Conservation (phyloP, 352 stramenopile species). For the Globisporangium rhizosaccharum region DNA sequence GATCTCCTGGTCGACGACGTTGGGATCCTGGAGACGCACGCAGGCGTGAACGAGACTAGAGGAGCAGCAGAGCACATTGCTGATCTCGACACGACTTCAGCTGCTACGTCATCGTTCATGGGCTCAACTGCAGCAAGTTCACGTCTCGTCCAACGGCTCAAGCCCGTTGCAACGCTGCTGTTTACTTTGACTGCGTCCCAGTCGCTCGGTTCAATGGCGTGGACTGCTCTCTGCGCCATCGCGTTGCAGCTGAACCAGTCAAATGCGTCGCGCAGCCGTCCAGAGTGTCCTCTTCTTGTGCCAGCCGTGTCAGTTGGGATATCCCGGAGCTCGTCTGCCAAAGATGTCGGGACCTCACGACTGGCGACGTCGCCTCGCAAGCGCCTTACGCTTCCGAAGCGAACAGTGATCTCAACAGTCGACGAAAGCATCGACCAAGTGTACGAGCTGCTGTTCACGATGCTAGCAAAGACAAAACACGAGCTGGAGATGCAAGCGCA, state of each 20-base stretch:
- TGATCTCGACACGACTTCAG: neutral
- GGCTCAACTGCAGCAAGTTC: neutral
- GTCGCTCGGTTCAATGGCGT: conserved; percentile 24
- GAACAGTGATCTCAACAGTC: conserved; percentile 28
- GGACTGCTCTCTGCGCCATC: conserved; percentile 28
- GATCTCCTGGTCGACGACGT: conserved; percentile 9
- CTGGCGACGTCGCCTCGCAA: conserved; percentile 39
- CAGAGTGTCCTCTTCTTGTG: neutral
- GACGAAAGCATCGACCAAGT: conserved; percentile 38
- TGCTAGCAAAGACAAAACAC: conserved; percentile 19
- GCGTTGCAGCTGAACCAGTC: conserved; percentile 26
- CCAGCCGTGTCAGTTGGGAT: neutral
- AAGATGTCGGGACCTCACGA: conserved; percentile 17
- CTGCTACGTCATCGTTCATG: neutral
- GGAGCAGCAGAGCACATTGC: neutral
- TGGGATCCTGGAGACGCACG: neutral
- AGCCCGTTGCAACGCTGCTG: conserved; percentile 15
- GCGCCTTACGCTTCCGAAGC: conserved; percentile 38
- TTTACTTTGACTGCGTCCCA: conserved; percentile 19
- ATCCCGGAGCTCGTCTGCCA: conserved; percentile 1
- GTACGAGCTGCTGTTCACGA: conserved; percentile 27
- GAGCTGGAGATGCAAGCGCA: conserved; percentile 8
- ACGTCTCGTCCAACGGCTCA: conserved; percentile 7
- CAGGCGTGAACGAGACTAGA: neutral
- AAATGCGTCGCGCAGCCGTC: neutral